Evolutionary conservation across 495 filamentous ascomycete species (phyloP).

Genomic region (Penicillium bialowiezense): DNA sequence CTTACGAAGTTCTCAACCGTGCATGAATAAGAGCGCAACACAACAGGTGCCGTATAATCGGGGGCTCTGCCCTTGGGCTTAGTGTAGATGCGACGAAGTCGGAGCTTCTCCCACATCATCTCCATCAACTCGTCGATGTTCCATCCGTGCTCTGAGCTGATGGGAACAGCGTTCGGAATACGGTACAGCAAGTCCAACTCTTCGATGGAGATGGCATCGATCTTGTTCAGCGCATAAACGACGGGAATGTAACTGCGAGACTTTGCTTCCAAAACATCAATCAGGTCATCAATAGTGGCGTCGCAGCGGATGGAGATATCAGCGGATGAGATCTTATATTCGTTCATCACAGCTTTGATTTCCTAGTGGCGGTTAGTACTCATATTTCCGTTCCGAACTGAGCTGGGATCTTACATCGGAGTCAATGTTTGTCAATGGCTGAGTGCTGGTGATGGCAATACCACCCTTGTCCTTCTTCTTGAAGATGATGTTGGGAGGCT

Average conservation of each 20-base stretch:
- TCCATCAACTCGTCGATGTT: slow-evolving; percentile 96
- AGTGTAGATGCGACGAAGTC: slow-evolving; percentile 88
- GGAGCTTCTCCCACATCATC: slow-evolving; percentile 97
- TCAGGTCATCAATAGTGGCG: slow-evolving; percentile 86
- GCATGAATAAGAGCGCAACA: slow-evolving; percentile 75
- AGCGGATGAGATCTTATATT: slow-evolving; percentile 94
- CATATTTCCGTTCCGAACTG: neutral
- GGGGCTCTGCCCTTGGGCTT: slow-evolving; percentile 96
- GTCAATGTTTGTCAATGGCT: slow-evolving; percentile 87
- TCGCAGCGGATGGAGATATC: slow-evolving; percentile 98
- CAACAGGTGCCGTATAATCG: slow-evolving; percentile 89
- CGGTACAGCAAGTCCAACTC: slow-evolving; percentile 94
- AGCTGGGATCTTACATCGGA: slow-evolving; percentile 57
- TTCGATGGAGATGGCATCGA: slow-evolving; percentile 96
- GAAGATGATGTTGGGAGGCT: slow-evolving; percentile 95
- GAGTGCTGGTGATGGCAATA: slow-evolving; percentile 88
- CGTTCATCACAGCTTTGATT: slow-evolving; percentile 95
- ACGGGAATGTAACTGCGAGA: slow-evolving; percentile 94
- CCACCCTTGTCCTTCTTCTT: slow-evolving; percentile 99
- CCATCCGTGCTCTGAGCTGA: slow-evolving; percentile 98
- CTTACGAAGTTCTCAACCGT: slow-evolving; percentile 97
- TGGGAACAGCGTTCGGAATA: slow-evolving; percentile 93
- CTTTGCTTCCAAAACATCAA: slow-evolving; percentile 95
- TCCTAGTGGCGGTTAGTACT: slow-evolving; percentile 51
- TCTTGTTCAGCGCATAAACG: slow-evolving; percentile 98